Evolutionary conservation across 2,329 filamentous ascomycete species (phyloP), one percentile per base, ranked within the genome.

Genomic region (Stachybotrys chlorohalonatus): DNA sequence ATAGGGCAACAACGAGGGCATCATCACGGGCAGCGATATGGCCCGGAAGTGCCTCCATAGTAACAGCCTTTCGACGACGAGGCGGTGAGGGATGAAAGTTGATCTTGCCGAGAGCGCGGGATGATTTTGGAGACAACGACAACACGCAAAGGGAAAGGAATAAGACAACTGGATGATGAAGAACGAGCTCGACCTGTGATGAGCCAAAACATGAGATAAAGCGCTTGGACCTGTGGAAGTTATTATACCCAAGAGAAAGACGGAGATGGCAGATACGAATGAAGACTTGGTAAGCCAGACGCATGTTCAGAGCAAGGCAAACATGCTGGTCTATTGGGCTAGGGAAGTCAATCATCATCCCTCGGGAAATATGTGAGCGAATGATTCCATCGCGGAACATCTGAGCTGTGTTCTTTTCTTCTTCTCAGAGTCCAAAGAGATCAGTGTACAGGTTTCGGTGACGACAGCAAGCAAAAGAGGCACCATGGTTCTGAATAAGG

Each of bases 1-100:
- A 54, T 51, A 55, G 53, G 31, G 58, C 51, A 52, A 61, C 49
- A 55, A 67, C 62, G 52, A 62, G 55, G 48, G 61, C 55, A 49
- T 54, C 57, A 30, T 54, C 59, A 55, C 62, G 62, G 49, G 53
- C 51, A 56, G 62, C 55, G 57, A 53, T 8, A 55, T 52, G 53
- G 53, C 42, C 63, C 64, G 63, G 9, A 52, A 24, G 51, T 13
- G 36, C 36, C 42, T 54, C 55, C 49, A 56, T 54, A 45, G 6
- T 51, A 47, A 47, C 32, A 39, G 24, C 2, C 4, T 24, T 24
- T 42, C 13, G 36, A 9, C 36, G 36, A 42, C 3, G 13, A 13
- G 36, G 13, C 36, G 2, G 36, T 42, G 36, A 42, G 13, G 36
- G 36, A 42, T 9, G 24, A 24, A 24, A 24, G 2, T 24, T 24